Evolutionary conservation across 148 eudicot species (phyloP), one percentile per base, ranked within the genome.

Genomic region (Talinum fruticosum): DNA sequence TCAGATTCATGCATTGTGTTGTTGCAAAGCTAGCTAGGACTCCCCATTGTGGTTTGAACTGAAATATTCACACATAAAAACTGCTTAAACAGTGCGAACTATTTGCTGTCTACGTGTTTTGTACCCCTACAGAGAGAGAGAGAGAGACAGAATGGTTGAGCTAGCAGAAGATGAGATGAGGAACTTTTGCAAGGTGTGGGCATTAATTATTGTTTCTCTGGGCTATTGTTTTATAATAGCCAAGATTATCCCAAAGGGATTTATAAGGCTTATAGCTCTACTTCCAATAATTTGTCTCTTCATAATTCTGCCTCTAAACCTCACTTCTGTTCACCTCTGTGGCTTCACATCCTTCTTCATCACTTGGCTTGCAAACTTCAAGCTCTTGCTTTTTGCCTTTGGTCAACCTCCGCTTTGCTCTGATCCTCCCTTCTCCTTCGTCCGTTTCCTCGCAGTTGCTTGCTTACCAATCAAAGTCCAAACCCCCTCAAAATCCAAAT

Each of bases 281-380:
- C 66, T 84, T 34, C 90, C 90, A 7, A 66, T 86, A 1, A 66
- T 79, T 6, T 1, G 4, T 44, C 84, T 86, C 32, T 83, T 84
- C 71, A 21, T 86, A 5, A n/a, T 54, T 59, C 83, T 88, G 8
- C 88, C 90, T 53, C 77, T 87, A 28, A 41, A 78, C 2, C 78
- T 87, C 23, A 82, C 87, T 71, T 80, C 90, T 30, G 21, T 85
- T 21, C 79, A 78, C 69, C 74, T 89, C 35, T 79, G 81, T 67
- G 90, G 87, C 37, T 18, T 77, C 2, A 80, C 87, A 4, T 64
- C 88, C 18, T 89, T 89, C 78, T 82, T 89, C 76, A 69, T 87
- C 18, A 53, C 88, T 23, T 89, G 89, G 89, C 89, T 89, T 29
- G 84, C 86, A 23, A 84, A 83, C 66, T 87, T 89, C 78, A 87